Evolutionary conservation across 257 asterid species (phyloP).

Genomic region (Solanum gandarillasii): DNA sequence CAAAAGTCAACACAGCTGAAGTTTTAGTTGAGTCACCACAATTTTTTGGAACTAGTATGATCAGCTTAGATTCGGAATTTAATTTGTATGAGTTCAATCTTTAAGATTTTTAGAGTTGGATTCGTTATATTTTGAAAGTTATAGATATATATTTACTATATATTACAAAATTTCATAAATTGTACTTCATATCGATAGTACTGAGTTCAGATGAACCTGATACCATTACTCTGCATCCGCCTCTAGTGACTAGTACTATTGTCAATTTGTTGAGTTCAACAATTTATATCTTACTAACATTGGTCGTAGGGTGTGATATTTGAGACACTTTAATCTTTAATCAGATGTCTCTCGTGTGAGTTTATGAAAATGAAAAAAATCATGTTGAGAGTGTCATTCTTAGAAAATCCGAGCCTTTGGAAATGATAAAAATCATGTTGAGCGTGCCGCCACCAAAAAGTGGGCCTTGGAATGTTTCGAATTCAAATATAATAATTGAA

Average conservation of each 20-base stretch:
- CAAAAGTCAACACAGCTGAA: neutral
- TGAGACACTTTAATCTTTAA: rapidly evolving
- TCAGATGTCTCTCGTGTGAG: rapidly evolving
- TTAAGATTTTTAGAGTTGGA: neutral
- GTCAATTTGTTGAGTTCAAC: neutral
- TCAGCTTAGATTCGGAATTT: neutral
- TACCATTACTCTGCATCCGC: neutral
- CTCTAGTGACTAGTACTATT: neutral
- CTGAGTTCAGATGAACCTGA: neutral
- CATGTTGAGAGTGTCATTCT: rapidly evolving
- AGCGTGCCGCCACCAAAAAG: no score
- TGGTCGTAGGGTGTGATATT: no score
- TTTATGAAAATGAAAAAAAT: neutral
- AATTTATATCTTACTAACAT: neutral
- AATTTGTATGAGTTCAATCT: no score
- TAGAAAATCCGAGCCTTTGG: neutral
- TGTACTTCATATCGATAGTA: neutral
- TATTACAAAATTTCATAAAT: no score
- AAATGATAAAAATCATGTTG: neutral
- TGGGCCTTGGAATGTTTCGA: neutral
- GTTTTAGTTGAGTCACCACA: neutral
- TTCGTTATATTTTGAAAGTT: neutral
- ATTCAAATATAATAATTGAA: neutral
- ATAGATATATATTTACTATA: no score
- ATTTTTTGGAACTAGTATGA: neutral